phyloP scores from a whole-genome alignment of 1,284 basidiomycete genomes.

The Cryptococcus sp. region DNA sequence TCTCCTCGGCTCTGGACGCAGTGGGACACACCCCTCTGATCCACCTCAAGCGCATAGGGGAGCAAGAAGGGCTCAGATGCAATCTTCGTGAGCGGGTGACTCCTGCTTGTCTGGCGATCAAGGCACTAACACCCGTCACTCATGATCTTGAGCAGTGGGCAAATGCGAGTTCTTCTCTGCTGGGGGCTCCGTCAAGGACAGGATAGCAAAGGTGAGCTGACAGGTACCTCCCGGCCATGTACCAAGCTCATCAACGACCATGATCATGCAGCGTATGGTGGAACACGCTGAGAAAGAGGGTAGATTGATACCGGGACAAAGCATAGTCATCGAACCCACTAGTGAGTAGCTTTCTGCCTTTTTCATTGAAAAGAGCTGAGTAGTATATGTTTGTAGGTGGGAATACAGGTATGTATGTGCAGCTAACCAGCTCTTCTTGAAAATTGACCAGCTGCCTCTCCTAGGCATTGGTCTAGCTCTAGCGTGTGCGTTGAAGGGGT shows the following conservation, averaged over 20 bases:
- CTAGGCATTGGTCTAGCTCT: constrained; percentile 87
- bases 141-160: constrained; percentile 61
- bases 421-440: background rate
- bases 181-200: constrained; percentile 93
- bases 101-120: background rate
- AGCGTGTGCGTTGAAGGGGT: constrained; percentile 67
- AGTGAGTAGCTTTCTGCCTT: constrained; percentile 25
- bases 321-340: constrained; percentile 85
- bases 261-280: constrained; percentile 70
- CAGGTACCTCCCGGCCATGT: background rate
- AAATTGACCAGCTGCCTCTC: background rate
- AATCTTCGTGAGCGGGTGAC: constrained; percentile 72
- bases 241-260: background rate
- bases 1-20: constrained; percentile 76
- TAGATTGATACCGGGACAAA: constrained; percentile 80
- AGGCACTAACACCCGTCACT: too few relatives aligned
- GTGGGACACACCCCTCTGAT: constrained; percentile 91
- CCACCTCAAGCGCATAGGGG: constrained; percentile 76
- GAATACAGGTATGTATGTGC: constrained; percentile 73
- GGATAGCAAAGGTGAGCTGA: constrained; percentile 72
- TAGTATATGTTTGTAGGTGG: constrained; percentile 60
- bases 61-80: constrained; percentile 76
- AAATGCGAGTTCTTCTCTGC: constrained; percentile 90
- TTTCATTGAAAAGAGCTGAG: background rate
- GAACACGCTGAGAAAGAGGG: constrained; percentile 87